Evolutionary conservation across 1,284 basidiomycete genomes (phyloP), one percentile per base, ranked within the genome.

Genomic region (Puccinia novopanici): DNA sequence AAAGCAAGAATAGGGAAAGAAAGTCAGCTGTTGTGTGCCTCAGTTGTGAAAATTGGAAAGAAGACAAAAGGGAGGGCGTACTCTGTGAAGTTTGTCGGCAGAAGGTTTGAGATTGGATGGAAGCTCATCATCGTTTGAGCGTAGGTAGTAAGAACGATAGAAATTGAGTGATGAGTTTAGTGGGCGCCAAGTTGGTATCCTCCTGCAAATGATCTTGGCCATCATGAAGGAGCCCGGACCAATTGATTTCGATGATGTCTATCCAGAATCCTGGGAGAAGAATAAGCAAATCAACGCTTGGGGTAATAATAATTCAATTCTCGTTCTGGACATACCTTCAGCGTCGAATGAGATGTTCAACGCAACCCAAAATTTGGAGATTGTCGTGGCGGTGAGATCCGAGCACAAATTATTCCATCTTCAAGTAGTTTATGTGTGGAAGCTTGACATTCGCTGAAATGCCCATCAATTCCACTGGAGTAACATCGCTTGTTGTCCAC

Each of bases 121-220:
- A 40, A 65, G 61, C 22, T 45, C 63, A 37, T 71, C 68, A 54
- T 71, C 68, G 37, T n/a, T 55, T 52, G 68, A 54, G 50, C 68
- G 52, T 37, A 71, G 68, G 68, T 71, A 71, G 34, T 71, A 71
- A n/a, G 68, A 34, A n/a, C 68, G 68, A 34, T 65, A n/a, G 37
- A 42, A 40, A n/a, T 67, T 67, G 63, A 45, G 63, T 27, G 37
- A 10, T 9, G 63, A 10, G 42, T 48, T n/a, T 22, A 67, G 63
- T n/a, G n/a, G 22, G 22, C 42, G 19, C 42, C 63, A 24, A 22
- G 63, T 67, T 67, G 63, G 42, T 67, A 27, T 40, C 37, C 63
- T 67, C 12, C 42, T 67, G 15, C 42, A 27, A 45, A 67, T 40
- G 2, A 67, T 67, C 63, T 48, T 67, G 42, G 40, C 10, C 63